Conservation (phyloP, 441 rosid genomes). For the Brassica balearica region DNA sequence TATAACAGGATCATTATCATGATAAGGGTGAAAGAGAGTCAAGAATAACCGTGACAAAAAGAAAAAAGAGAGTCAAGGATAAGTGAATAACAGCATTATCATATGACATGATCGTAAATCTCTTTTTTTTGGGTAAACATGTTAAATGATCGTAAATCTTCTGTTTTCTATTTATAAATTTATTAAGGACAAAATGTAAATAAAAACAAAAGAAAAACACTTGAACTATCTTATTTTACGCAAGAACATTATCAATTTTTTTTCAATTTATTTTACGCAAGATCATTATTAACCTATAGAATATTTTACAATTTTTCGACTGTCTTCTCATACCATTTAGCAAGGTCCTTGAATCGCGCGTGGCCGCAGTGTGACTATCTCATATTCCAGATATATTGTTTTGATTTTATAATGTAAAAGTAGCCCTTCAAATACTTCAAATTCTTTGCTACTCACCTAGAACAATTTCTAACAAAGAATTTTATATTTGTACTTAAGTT, state of each 20-base stretch:
- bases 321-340: background rate
- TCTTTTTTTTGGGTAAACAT: too few species aligned
- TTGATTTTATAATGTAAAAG: background rate
- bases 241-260: too few species aligned
- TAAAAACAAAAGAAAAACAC: background rate
- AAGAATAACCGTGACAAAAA: background rate
- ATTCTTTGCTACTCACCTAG: background rate
- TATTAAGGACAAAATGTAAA: background rate
- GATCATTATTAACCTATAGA: background rate
- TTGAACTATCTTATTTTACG: background rate
- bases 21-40: background rate
- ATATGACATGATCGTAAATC: background rate
- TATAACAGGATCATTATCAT: background rate
- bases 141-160: too few species aligned
- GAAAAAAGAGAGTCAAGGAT: background rate
- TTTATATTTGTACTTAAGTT: background rate
- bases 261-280: too few species aligned
- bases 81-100: background rate
- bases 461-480: background rate
- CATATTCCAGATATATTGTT: background rate
- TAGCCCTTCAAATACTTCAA: background rate
- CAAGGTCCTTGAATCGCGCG: background rate
- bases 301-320: background rate
- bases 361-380: background rate
- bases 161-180: background rate